Percentiles rank a stretch among this genome's conserved stretches.
Conservation (phyloP, 306 rosid genomes). For the Casuarina glauca region DNA sequence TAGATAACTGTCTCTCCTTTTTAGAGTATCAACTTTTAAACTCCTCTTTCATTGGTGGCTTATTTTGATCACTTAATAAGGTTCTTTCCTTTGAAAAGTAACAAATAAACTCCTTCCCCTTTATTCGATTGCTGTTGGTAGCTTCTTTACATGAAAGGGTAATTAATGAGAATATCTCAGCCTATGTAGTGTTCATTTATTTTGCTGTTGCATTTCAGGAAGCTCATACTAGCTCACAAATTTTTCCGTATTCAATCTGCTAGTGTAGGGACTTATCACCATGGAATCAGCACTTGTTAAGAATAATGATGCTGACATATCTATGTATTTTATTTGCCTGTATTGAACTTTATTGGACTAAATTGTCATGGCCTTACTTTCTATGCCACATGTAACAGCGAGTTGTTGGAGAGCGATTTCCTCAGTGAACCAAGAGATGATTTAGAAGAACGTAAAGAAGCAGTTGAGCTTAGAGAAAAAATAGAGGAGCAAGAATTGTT, state of each 20-base stretch:
- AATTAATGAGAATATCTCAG: background rate
- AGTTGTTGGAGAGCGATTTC: conserved; percentile 78
- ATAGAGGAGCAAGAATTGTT: conserved; percentile 84
- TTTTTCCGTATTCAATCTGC: conserved; percentile 6
- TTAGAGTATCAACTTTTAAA: no score
- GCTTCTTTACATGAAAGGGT: background rate
- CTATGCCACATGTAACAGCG: conserved; percentile 58
- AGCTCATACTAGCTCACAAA: conserved; percentile 9
- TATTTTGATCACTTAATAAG: no score
- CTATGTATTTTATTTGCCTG: conserved; percentile 1
- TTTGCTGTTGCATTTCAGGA: conserved; percentile 2
- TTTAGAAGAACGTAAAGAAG: conserved; percentile 85
- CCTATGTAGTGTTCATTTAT: background rate
- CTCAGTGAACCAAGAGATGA: conserved; percentile 81
- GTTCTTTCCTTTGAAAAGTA: background rate
- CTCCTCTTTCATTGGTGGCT: no score
- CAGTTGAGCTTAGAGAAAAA: conserved; percentile 71
- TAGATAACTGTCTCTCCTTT: no score
- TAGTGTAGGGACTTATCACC: conserved; percentile 15
- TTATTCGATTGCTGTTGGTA: no score
- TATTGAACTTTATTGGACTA: conserved; percentile 3
- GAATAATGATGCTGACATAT: conserved; percentile 2
- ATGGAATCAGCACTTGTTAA: conserved; percentile 13
- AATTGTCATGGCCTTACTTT: conserved; percentile 23
- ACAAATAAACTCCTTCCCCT: no score